Percentiles rank a stretch among this genome's conserved stretches.
These are phyloP conservation scores for Diplocarpon rosae DNA, from an alignment of 2,329 filamentous ascomycete species.

Conservation along the genomic window DNA sequence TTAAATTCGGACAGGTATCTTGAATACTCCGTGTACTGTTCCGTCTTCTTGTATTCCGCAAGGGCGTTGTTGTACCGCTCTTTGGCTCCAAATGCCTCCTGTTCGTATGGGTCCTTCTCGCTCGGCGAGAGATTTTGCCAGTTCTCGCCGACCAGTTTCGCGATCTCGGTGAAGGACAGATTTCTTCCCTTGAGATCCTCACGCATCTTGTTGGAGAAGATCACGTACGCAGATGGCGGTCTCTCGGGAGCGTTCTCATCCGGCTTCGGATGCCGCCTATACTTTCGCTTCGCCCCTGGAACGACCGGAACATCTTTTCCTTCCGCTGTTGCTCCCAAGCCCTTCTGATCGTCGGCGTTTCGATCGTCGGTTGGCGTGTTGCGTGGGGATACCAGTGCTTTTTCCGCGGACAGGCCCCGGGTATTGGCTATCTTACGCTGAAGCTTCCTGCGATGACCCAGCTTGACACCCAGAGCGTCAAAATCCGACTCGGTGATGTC, in stretches of 20 bases:
- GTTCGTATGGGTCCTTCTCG: slow-evolving; percentile 64
- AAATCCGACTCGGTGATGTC: slow-evolving; percentile 79
- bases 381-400: slow-evolving; percentile 27
- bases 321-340: slow-evolving; percentile 35
- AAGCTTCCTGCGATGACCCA: slow-evolving; percentile 77
- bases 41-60: slow-evolving; percentile 66
- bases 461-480: slow-evolving; percentile 64
- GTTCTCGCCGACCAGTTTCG: slow-evolving; percentile 69
- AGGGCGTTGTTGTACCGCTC: slow-evolving; percentile 67
- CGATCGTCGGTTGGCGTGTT: slow-evolving; percentile 45
- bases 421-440: slow-evolving; percentile 71
- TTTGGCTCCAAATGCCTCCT: slow-evolving; percentile 60
- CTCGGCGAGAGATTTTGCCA: slow-evolving; percentile 61
- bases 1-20: slow-evolving; percentile 71
- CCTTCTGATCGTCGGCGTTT: slow-evolving; percentile 42
- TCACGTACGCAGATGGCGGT: slow-evolving; percentile 71
- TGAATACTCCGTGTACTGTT: slow-evolving; percentile 55
- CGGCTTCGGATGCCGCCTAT: slow-evolving; percentile 67
- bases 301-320: slow-evolving; percentile 33
- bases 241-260: slow-evolving; percentile 73
- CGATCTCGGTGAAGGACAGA: slow-evolving; percentile 72
- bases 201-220: slow-evolving; percentile 77
- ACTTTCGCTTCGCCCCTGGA: slow-evolving; percentile 54
- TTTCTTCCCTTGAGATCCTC: slow-evolving; percentile 68
- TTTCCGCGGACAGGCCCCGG: slow-evolving; percentile 41